Base-by-base conservation (phyloP, 2,329 filamentous ascomycete species). In the Exophiala lecanii-corni region DNA sequence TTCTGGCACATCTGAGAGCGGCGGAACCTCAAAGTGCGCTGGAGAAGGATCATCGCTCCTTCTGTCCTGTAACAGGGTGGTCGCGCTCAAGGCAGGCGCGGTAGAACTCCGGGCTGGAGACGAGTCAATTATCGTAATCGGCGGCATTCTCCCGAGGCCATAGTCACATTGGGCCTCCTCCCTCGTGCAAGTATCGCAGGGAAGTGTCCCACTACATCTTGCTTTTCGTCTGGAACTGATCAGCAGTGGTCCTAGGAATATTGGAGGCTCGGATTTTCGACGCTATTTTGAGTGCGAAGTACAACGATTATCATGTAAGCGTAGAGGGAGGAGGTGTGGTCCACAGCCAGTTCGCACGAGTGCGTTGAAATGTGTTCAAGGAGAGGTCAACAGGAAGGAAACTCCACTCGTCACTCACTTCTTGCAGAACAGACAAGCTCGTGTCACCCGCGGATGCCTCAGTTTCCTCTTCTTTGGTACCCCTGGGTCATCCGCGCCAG, bases 401-500 rank as follows among this genome's bases (percentile, higher is more conserved):
- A 2, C 17, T 13, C 15, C 13, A 17, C 18, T 45, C 49, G 31
- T 36, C n/a, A n/a, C n/a, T n/a, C n/a, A 54, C 53, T 51, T 54
- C 46, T 51, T 47, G 37, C 53, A 55, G 37, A 55, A 55, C 17
- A 32, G 23, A 30, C 53, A 55, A 33, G 53, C 53, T 36, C 47
- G 43, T 5, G 53, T 43, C 12, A 49, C 54, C 30, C 53, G 49
- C 7, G 53, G 53, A 39, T 51, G 52, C 33, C 47, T 50, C 32
- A 55, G 45, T 47, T 53, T 55, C 20, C 53, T 46, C 41, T 47
- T 54, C 45, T 53, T 54, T 12, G 47, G 49, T 33, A 45, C 44
- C 25, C 31, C 39, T n/a, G n/a, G n/a, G n/a, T n/a, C n/a, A n/a
- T n/a, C n/a, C n/a, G n/a, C n/a, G n/a, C n/a, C n/a, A n/a, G n/a